Base-by-base conservation (phyloP, 768 basidiomycete genomes). In the Sporobolomyces roseus region DNA sequence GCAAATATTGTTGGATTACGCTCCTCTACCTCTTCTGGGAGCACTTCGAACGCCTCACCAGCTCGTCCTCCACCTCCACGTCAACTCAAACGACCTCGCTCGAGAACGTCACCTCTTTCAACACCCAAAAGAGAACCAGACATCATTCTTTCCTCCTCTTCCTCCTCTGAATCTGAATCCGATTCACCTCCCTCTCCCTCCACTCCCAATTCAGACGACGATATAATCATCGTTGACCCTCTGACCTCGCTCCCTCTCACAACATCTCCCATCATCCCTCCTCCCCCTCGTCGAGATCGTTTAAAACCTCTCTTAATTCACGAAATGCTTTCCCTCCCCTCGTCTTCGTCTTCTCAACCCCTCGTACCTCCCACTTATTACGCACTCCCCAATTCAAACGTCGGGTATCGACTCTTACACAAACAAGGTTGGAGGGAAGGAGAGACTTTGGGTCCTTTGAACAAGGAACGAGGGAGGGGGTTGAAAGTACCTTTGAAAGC, bases 401-500 rank as follows among this genome's bases (percentile, higher is more conserved):
- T 36, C 7, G 71, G 71, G 1, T 68, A 55, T 29, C 29, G 55
- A 7, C 23, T 72, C 10, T 63, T 72, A 30, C 53, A 38, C 0
- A 29, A 29, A 25, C 66, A 65, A 8, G 71, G 71, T 2, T 72
- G 71, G 71, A 38, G 21, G 6, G 63, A 51, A n/a, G 71, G 71
- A 3, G 13, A 23, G 5, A 33, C 43, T 5, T 51, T 72, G 17
- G 71, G 71, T 1, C 52, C 53, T 1, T 19, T 7, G 58, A n/a
- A n/a, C n/a, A n/a, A n/a, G n/a, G n/a, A n/a, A 38, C 17, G 43
- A 36, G 50, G 52, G 21, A 21, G 46, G 19, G 56, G 43, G 50
- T 59, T 72, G 19, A 52, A 46, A 10, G 71, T 72, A 10, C 71
- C 71, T 16, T 35, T 72, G n/a, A 48, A 54, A 16, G 63, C 63